Percentiles rank a stretch among this genome's conserved stretches.
Evolutionary conservation across 2,329 filamentous ascomycete genomes (phyloP).

Genomic region (Thielaviopsis ethacetica): DNA sequence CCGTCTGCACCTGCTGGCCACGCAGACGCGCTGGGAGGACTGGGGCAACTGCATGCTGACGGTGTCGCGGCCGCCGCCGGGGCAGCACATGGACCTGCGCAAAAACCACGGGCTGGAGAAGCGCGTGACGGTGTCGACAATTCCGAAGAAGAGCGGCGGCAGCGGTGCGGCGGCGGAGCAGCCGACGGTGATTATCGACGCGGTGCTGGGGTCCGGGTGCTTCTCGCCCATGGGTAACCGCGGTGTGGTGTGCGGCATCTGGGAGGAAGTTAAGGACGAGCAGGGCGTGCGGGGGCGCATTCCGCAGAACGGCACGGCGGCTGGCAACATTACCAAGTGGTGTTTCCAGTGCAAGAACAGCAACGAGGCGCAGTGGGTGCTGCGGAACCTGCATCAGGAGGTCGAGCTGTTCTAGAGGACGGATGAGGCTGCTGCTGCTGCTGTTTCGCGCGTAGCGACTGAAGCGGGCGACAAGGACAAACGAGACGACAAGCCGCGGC

Average conservation of each 20-base stretch:
- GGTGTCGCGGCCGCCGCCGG: slow-evolving; percentile 58
- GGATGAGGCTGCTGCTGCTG: background rate
- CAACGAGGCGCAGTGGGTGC: slow-evolving; percentile 38
- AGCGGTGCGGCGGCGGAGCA: slow-evolving; percentile 19
- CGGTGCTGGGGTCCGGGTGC: slow-evolving; percentile 66
- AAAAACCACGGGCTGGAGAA: slow-evolving; percentile 60
- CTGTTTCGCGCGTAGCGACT: no score
- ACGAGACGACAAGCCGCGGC: background rate
- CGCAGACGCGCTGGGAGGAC: slow-evolving; percentile 73
- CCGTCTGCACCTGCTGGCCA: slow-evolving; percentile 65
- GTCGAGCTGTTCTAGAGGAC: slow-evolving; percentile 19
- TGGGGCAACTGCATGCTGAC: slow-evolving; percentile 71
- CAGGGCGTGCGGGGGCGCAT: slow-evolving; percentile 37
- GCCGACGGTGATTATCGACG: slow-evolving; percentile 58
- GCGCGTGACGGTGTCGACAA: slow-evolving; percentile 61
- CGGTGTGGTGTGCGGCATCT: slow-evolving; percentile 78
- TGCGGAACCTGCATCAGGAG: slow-evolving; percentile 39
- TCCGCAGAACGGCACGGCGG: slow-evolving; percentile 33
- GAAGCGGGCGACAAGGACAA: background rate
- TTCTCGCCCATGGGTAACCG: slow-evolving; percentile 72
- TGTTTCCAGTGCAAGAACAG: slow-evolving; percentile 43
- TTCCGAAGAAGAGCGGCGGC: slow-evolving; percentile 40
- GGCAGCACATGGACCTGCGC: slow-evolving; percentile 40
- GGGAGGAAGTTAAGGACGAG: slow-evolving; percentile 57
- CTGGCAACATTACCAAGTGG: slow-evolving; percentile 44